phyloP scores from a whole-genome alignment of 345 rosid species.

The Citropsis articulata region DNA sequence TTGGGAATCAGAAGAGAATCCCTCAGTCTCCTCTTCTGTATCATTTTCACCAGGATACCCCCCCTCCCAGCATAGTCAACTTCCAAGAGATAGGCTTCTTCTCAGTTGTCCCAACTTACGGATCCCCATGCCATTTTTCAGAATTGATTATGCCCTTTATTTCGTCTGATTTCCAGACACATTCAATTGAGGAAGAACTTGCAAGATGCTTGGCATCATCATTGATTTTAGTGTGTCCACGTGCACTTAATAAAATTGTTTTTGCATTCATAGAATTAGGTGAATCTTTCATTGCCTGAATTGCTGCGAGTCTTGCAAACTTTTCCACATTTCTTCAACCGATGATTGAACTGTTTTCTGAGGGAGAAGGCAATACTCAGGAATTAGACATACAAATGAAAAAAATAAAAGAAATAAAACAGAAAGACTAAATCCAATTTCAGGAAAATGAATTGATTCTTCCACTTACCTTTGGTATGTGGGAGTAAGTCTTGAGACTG shows the following conservation, averaged over 20 bases:
- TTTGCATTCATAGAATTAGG: too few species aligned
- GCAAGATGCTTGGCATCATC: constrained; percentile 21
- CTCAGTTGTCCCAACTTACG: constrained; percentile 33
- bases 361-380: constrained; percentile 5
- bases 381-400: constrained; percentile 11
- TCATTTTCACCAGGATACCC: constrained; percentile 31
- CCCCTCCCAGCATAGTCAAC: constrained; percentile 48
- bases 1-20: constrained; percentile 47
- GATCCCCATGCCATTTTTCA: too few species aligned
- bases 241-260: neutral
- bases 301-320: constrained; percentile 38
- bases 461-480: too few species aligned
- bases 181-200: constrained; percentile 30
- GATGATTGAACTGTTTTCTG: constrained; percentile 41
- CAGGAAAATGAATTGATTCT: too few species aligned
- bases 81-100: constrained; percentile 75
- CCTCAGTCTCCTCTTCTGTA: constrained; percentile 44
- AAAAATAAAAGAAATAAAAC: neutral
- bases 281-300: neutral
- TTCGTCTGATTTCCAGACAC: constrained; percentile 57
- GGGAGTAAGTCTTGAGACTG: too few species aligned
- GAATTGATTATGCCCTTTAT: constrained; percentile 25
- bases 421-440: too few species aligned
- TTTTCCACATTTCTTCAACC: constrained; percentile 39
- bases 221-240: constrained; percentile 24